A percentile compares a stretch with the other conserved stretches of the same genome.
Conservation (phyloP, 2,329 filamentous ascomycete genomes). For the Colletotrichum camelliae region DNA sequence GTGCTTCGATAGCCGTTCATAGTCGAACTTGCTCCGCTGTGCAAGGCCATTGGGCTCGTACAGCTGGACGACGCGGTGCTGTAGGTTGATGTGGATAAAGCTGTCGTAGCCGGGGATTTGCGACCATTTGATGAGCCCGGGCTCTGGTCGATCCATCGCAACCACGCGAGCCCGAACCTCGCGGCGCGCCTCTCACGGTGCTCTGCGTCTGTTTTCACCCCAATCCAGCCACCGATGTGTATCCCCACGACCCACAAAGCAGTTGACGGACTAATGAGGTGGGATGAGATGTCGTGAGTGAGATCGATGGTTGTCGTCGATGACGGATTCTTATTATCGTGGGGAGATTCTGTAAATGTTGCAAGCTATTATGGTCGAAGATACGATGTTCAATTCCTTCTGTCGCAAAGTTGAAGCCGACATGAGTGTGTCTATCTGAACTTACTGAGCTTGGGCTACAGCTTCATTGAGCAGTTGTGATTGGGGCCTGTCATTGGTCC, state of each 20-base stretch:
- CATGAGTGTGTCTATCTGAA: not conserved
- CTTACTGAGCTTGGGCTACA: constrained; percentile 7
- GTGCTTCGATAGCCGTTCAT: constrained; percentile 60
- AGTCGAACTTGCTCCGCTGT: constrained; percentile 62
- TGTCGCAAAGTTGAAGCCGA: not conserved
- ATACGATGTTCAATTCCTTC: not conserved
- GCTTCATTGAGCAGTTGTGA: constrained; percentile 16
- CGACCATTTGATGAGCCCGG: constrained; percentile 71
- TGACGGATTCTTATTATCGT: not conserved
- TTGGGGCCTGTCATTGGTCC: constrained; percentile 16
- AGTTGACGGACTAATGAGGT: not conserved
- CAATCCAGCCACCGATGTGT: not conserved
- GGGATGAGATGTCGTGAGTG: not conserved
- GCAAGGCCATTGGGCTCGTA: constrained; percentile 68
- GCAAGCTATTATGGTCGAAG: not conserved
- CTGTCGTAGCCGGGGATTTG: constrained; percentile 62
- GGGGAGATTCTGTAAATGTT: not conserved
- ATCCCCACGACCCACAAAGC: not conserved
- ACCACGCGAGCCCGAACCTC: constrained; percentile 12
- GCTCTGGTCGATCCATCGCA: constrained; percentile 63
- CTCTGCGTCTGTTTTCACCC: not conserved
- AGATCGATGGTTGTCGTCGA: not conserved
- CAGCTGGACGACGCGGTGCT: constrained; percentile 66
- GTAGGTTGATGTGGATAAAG: constrained; percentile 70
- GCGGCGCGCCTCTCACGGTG: not conserved